Conservation (phyloP, 1,284 basidiomycete species). For the Lignosus rhinocerotis region DNA sequence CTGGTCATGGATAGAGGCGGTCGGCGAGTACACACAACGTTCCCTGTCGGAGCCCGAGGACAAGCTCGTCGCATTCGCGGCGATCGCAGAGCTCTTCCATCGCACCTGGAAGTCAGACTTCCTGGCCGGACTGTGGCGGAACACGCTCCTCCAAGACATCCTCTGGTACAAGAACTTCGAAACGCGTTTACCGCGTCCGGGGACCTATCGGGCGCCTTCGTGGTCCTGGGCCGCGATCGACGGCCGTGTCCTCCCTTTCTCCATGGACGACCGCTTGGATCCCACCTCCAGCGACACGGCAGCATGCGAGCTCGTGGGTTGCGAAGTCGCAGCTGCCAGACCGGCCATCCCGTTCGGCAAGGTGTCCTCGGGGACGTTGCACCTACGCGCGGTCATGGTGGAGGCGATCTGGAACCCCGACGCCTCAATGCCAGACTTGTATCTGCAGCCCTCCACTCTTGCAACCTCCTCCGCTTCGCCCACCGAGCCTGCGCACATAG, state of each 20-base stretch:
- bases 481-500: slow-evolving; percentile 3
- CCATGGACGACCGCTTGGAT: slow-evolving; percentile 13
- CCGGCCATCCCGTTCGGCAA: slow-evolving; percentile 10
- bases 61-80: slow-evolving; percentile 19
- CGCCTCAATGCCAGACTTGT: slow-evolving; percentile 10
- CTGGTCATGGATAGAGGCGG: slow-evolving; percentile 9
- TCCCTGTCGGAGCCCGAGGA: slow-evolving; percentile 8
- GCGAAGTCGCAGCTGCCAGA: slow-evolving; percentile 1
- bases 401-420: slow-evolving; percentile 14
- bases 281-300: not conserved
- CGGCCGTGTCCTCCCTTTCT: slow-evolving; percentile 10
- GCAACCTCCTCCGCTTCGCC: not conserved
- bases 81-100: slow-evolving; percentile 16
- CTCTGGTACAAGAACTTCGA: slow-evolving; percentile 16
- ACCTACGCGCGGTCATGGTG: slow-evolving; percentile 2
- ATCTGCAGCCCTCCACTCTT: not conserved
- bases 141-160: slow-evolving; percentile 11
- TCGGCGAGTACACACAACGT: slow-evolving; percentile 17
- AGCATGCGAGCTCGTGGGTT: slow-evolving; percentile 5
- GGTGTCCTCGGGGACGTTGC: slow-evolving; percentile 7
- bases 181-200: not conserved
- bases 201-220: slow-evolving; percentile 9
- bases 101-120: slow-evolving; percentile 14
- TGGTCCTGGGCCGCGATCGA: slow-evolving; percentile 22
- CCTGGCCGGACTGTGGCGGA: slow-evolving; percentile 20